phyloP scores from a whole-genome alignment of 192 early-diverging fungal species.

The Umbelopsis isabellina region DNA sequence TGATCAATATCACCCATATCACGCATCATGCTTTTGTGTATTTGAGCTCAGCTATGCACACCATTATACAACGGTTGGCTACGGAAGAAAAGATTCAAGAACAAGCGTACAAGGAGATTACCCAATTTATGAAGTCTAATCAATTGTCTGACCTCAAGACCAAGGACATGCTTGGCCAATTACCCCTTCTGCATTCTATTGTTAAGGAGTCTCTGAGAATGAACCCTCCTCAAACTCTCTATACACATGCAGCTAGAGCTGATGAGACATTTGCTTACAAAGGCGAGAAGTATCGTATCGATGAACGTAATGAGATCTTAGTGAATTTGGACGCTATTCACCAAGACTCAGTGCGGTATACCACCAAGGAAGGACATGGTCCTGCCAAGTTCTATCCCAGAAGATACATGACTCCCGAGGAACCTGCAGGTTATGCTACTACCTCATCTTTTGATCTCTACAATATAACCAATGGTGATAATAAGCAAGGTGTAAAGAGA shows the following conservation, averaged over 20 bases:
- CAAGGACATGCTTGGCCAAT: not conserved
- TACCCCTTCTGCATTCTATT: constrained; percentile 28
- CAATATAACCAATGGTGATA: constrained; percentile 3
- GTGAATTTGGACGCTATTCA: constrained; percentile 52
- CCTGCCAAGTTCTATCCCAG: constrained; percentile 46
- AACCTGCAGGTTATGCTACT: not conserved
- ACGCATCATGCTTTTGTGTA: constrained; percentile 35
- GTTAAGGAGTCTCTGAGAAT: constrained; percentile 36
- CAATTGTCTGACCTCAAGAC: constrained; percentile 10
- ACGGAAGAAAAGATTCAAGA: constrained; percentile 41
- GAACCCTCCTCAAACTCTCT: constrained; percentile 26
- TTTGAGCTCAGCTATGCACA: constrained; percentile 34
- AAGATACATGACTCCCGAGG: constrained; percentile 35
- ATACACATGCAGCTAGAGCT: constrained; percentile 40
- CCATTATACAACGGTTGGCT: constrained; percentile 44
- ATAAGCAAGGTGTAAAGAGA: not conserved
- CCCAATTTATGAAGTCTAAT: not conserved
- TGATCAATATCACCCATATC: constrained; percentile 37
- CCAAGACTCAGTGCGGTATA: constrained; percentile 41
- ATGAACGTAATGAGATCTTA: constrained; percentile 27
- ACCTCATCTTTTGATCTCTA: constrained; percentile 27
- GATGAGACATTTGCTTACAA: constrained; percentile 40
- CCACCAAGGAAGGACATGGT: constrained; percentile 27
- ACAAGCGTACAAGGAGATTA: constrained; percentile 37
- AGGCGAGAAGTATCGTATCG: constrained; percentile 38